Conservation (phyloP, 2,329 filamentous ascomycete species). For the Amesomyces nigricolor region DNA sequence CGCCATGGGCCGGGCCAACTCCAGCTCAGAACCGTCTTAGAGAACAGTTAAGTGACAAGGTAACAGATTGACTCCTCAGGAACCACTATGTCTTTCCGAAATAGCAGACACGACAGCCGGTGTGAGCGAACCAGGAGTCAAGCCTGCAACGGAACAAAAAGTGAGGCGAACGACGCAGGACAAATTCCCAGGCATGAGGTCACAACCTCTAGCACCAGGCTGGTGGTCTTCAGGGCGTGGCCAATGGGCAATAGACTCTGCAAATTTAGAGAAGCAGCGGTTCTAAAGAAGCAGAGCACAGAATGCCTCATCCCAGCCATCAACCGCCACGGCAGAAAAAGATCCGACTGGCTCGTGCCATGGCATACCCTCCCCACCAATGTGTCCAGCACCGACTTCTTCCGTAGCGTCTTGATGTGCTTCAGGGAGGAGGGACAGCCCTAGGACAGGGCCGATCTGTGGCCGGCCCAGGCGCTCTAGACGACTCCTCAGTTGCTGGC, state of each 20-base stretch:
- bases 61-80: too few species aligned
- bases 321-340: conserved; percentile 4
- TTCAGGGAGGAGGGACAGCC: not conserved
- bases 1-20: too few species aligned
- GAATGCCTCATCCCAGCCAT: not conserved
- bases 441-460: not conserved
- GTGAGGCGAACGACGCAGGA: not conserved
- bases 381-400: not conserved
- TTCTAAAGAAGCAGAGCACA: not conserved
- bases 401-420: not conserved
- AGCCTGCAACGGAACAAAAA: not conserved
- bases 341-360: not conserved
- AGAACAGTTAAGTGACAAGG: too few species aligned
- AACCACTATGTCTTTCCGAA: too few species aligned
- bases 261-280: not conserved
- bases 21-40: too few species aligned
- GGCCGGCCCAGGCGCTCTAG: not conserved
- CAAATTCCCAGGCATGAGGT: not conserved
- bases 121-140: too few species aligned
- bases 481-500: not conserved
- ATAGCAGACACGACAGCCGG: too few species aligned
- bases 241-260: not conserved
- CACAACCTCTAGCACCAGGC: not conserved
- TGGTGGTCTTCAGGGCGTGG: not conserved
- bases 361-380: not conserved